phyloP scores from a whole-genome alignment of 306 rosid genomes.

The Quercus bicolor region DNA sequence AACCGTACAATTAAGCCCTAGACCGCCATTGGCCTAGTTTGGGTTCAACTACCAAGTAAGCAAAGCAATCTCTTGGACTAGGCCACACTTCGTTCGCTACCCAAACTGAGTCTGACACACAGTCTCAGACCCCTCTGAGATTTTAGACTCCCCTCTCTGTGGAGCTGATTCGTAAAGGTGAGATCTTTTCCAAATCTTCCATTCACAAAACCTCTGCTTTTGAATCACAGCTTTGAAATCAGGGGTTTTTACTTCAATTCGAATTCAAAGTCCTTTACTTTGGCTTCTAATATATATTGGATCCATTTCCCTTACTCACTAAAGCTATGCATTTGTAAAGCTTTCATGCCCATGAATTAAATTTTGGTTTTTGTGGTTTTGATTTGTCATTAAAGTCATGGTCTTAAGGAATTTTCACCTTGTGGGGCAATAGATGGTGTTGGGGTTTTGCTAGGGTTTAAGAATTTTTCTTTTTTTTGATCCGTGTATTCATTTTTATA shows the following conservation, averaged over 20 bases:
- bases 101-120: too few species aligned
- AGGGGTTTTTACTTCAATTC: neutral
- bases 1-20: too few species aligned
- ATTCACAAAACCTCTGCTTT: neutral
- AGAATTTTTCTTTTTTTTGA: neutral
- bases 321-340: neutral
- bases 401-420: too few species aligned
- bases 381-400: too few species aligned
- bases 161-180: neutral
- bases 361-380: neutral
- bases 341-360: neutral
- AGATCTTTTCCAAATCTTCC: neutral
- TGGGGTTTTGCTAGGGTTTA: conserved; percentile 23
- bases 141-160: neutral
- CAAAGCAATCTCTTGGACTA: too few species aligned
- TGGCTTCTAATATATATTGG: neutral
- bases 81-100: too few species aligned
- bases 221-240: neutral
- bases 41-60: too few species aligned
- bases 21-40: too few species aligned
- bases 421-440: too few species aligned
- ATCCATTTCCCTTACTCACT: neutral
- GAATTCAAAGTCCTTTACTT: neutral
- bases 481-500: neutral
- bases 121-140: too few species aligned